Conservation (phyloP, 1,284 basidiomycete species). For the Ganoderma lingzhi region DNA sequence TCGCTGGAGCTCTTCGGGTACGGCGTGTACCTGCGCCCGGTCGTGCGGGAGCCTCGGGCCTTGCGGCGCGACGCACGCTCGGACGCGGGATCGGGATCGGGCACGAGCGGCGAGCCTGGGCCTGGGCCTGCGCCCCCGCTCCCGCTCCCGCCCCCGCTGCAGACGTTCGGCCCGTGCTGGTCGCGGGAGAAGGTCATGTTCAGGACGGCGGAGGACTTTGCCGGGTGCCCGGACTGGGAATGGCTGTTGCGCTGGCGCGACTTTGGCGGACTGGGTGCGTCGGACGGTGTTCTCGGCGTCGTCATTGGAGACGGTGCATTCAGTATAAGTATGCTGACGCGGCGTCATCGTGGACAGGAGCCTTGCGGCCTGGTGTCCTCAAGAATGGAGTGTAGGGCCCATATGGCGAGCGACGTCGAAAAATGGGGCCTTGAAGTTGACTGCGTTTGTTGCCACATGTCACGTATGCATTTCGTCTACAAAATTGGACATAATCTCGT, state of each 20-base stretch:
- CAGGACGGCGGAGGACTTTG: background rate
- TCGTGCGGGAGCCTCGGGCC: background rate
- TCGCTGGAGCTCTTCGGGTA: background rate
- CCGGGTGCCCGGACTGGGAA: background rate
- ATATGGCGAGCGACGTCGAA: too few species aligned
- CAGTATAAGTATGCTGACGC: too few species aligned
- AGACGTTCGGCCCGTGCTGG: background rate
- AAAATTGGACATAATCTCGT: slow-evolving; percentile 37
- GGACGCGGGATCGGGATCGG: too few species aligned
- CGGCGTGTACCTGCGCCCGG: background rate
- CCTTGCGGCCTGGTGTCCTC: too few species aligned
- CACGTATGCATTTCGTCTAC: too few species aligned
- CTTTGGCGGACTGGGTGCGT: background rate
- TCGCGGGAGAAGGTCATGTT: background rate
- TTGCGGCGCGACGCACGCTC: too few species aligned
- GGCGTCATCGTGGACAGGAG: too few species aligned
- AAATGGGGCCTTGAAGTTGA: too few species aligned
- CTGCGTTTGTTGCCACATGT: slow-evolving; percentile 37
- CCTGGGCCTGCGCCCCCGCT: too few species aligned
- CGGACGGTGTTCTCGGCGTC: background rate
- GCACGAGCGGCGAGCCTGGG: too few species aligned
- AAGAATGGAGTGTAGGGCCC: too few species aligned
- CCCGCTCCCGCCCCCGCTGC: background rate
- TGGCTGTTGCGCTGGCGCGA: background rate
- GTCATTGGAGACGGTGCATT: too few species aligned